Evolutionary conservation across 768 basidiomycete species (phyloP).

Genomic region (Suillus subluteus): DNA sequence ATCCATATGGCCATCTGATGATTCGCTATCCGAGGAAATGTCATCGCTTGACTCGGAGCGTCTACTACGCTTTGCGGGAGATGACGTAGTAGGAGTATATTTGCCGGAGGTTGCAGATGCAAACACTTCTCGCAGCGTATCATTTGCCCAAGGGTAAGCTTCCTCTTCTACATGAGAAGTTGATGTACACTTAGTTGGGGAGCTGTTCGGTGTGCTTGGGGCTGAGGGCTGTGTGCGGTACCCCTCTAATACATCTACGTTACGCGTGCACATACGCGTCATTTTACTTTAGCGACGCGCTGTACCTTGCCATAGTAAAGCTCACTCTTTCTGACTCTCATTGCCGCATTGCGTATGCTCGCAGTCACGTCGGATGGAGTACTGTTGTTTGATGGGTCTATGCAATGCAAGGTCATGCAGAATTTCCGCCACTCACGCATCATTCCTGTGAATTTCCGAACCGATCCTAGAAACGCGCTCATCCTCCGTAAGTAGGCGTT

Average conservation of each 20-base stretch:
- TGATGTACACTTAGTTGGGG: conserved; percentile 34
- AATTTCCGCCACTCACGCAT: conserved; percentile 27
- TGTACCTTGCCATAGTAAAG: conserved; percentile 18
- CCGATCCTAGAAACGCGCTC: conserved; percentile 29
- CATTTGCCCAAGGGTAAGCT: conserved; percentile 60
- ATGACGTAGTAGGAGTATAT: conserved; percentile 32
- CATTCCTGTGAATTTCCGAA: conserved; percentile 25
- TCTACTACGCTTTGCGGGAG: conserved; percentile 43
- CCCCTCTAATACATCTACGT: conserved; percentile 62
- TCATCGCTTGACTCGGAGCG: conserved; percentile 27
- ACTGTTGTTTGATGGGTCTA: conserved; percentile 32
- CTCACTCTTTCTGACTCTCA: conserved; percentile 66
- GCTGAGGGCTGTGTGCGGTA: conserved; percentile 50
- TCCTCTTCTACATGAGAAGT: conserved; percentile 21
- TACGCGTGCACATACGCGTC: conserved; percentile 29
- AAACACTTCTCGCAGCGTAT: conserved; percentile 56
- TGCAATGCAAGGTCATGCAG: conserved; percentile 15
- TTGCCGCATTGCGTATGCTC: conserved; percentile 58
- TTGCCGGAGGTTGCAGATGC: conserved; percentile 36
- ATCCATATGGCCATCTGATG: conserved; percentile 23
- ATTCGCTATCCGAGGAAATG: conserved; percentile 20
- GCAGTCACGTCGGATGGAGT: conserved; percentile 52
- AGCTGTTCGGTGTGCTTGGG: conserved; percentile 19
- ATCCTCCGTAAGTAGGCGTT: conserved; percentile 41
- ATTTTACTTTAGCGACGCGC: conserved; percentile 30